phyloP scores from a whole-genome alignment of 768 basidiomycete genomes.

The Tylopilus vinaceipallidus region DNA sequence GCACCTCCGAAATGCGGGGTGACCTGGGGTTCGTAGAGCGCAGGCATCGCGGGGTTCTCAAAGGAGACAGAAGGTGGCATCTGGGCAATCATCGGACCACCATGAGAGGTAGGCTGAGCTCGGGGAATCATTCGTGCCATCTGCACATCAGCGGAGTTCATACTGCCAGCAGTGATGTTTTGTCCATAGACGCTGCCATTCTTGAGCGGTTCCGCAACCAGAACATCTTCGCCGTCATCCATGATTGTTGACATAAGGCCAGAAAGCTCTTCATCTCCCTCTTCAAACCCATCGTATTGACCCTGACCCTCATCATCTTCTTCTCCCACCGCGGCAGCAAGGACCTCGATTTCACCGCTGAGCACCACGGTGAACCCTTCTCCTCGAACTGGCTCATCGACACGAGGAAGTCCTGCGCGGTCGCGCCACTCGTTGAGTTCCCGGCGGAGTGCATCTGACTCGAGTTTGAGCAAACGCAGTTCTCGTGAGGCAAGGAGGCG shows the following conservation, averaged over 20 bases:
- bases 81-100: conserved; percentile 46
- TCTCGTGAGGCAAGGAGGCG: conserved; percentile 80
- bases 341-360: conserved; percentile 67
- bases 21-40: conserved; percentile 41
- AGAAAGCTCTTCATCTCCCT: conserved; percentile 41
- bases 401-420: conserved; percentile 64
- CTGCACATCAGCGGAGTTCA: conserved; percentile 28
- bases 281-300: conserved; percentile 37
- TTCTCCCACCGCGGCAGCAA: conserved; percentile 51
- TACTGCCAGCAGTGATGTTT: conserved; percentile 28
- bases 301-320: conserved; percentile 50
- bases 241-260: conserved; percentile 24
- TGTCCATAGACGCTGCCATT: conserved; percentile 32
- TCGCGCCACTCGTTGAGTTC: conserved; percentile 95
- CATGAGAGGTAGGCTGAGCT: conserved; percentile 23
- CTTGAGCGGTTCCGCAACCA: conserved; percentile 29
- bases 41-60: conserved; percentile 52
- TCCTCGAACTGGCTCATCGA: conserved; percentile 71
- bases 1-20: conserved; percentile 27
- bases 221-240: conserved; percentile 34
- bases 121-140: conserved; percentile 27
- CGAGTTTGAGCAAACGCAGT: conserved; percentile 72
- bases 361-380: conserved; percentile 73
- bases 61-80: conserved; percentile 42
- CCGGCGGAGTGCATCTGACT: conserved; percentile 82